Percentiles rank a stretch among this genome's conserved stretches.
Evolutionary conservation across 306 rosid species (phyloP).

Genomic region (Myrica gale): DNA sequence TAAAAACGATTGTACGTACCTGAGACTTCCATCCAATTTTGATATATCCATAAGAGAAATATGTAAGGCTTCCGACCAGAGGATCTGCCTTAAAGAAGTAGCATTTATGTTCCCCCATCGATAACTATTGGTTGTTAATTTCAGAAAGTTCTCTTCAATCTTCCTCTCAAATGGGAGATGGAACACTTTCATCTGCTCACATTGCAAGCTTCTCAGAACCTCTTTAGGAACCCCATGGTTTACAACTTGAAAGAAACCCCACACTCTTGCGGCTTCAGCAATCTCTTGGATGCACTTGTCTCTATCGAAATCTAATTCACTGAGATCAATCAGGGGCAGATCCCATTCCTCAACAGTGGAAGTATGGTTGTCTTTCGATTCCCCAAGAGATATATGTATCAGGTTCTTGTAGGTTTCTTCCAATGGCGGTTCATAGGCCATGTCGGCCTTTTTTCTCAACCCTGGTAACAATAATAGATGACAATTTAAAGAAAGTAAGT

Average conservation of each 20-base stretch:
- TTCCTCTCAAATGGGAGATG: constrained; percentile 44
- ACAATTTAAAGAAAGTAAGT: background rate
- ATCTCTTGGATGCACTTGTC: constrained; percentile 51
- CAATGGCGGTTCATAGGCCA: constrained; percentile 73
- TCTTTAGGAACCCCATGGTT: constrained; percentile 63
- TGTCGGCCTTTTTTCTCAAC: constrained; percentile 13
- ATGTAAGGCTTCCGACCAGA: constrained; percentile 80
- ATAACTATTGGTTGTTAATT: constrained; percentile 44
- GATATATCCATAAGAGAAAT: constrained; percentile 44
- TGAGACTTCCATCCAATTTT: constrained; percentile 38
- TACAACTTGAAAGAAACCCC: constrained; percentile 75
- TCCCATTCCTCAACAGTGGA: constrained; percentile 37
- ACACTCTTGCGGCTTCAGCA: constrained; percentile 46
- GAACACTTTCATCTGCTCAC: constrained; percentile 49
- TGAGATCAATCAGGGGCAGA: constrained; percentile 57
- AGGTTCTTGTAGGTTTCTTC: constrained; percentile 41
- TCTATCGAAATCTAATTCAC: constrained; percentile 33
- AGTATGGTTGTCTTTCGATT: constrained; percentile 1
- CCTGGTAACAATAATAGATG: background rate
- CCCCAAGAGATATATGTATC: constrained; percentile 6
- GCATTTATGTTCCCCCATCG: constrained; percentile 73
- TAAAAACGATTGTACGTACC: constrained; percentile 34
- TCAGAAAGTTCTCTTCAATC: constrained; percentile 31
- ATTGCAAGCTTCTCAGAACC: constrained; percentile 32
- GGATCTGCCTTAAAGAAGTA: constrained; percentile 37